phyloP scores from a whole-genome alignment of 176 grass and related monocot genomes.

The Rhipidocladum racemiflorum region DNA sequence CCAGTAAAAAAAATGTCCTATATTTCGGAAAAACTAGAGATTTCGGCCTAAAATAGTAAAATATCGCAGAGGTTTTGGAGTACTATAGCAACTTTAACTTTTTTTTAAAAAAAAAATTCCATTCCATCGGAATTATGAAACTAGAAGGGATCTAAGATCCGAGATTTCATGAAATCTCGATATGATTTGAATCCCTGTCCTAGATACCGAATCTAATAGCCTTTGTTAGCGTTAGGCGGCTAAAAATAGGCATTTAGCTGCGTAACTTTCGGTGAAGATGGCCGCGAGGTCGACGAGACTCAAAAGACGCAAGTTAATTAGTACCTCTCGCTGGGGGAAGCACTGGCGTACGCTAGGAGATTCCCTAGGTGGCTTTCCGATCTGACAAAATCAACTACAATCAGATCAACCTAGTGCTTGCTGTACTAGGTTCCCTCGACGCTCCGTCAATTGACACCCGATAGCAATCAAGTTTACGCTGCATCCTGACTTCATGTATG shows the following conservation, averaged over 20 bases:
- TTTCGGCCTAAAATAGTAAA: no score
- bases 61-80: no score
- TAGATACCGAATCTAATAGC: neutral
- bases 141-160: no score
- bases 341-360: neutral
- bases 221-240: neutral
- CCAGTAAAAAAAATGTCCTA: no score
- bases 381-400: neutral
- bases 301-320: neutral
- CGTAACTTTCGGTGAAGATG: constrained; percentile 2
- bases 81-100: no score
- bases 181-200: no score
- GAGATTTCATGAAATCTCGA: no score
- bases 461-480: neutral
- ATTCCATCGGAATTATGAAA: no score
- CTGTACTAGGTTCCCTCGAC: neutral
- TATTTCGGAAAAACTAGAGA: no score
- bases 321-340: neutral
- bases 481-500: neutral
- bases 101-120: no score
- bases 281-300: neutral
- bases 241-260: neutral
- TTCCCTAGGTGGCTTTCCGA: neutral
- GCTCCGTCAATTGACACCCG: neutral
- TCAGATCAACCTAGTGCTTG: neutral